Base-by-base conservation (phyloP, 2,329 filamentous ascomycete species). In the Arthrinium puccinioides region DNA sequence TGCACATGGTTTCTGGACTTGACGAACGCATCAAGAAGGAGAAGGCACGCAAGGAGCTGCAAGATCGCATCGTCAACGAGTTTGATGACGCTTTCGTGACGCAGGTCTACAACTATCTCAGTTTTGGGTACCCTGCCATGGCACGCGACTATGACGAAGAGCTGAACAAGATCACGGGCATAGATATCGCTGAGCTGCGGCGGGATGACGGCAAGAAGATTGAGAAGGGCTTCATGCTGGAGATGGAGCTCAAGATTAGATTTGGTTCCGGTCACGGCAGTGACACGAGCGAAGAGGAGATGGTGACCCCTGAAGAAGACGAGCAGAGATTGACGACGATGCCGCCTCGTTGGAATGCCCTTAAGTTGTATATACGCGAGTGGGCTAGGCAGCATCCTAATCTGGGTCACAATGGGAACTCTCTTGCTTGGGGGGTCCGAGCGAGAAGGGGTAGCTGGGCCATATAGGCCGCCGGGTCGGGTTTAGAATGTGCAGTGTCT, bases 21-120 rank as follows among this genome's bases (percentile, higher is more conserved):
- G 67, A 74, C 37, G 70, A 74, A 44, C 64, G 66, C 14, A 55
- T 75, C 13, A 62, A 60, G 40, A 61, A 64, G 40, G 70, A 74
- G 46, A 72, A 72, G 53, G 65, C 59, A 6, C 60, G 62, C 10
- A 67, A 63, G 13, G 71, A 76, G 48, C 60, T 61, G 2, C 64
- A 75, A 44, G 70, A 73, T 36, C 69, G 70, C 49, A 74, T 79
- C 42, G 55, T 63, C 4, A 60, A 62, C 36, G 88, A 95, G 59
- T 94, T 92, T 52, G 71, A 82, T 43, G 87, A 95, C 56, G 70
- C 70, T 4, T 95, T 96, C 56, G 79, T 96, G 39, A 95, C 89
- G 0, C 90, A 97, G 60, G 89, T 97, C 7, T 97, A 94, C 71
- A 96, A 97, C 60, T 97, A 97, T 60, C 72, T 97, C 13, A 94